These are phyloP conservation scores for grape (Vitis vinifera) DNA, from an alignment of 164 flowering plant species.

Conservation along the genomic window ASM3070453v1 NC_081810.1:16181001-16181500, in stretches of 20 bases:
- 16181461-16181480: not conserved
- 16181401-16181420: constrained; percentile 7
- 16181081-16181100: not conserved
- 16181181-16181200: constrained; percentile 61
- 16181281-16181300: constrained; percentile 72
- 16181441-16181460: not conserved
- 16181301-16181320: constrained; percentile 46
- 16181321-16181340: constrained; percentile 54
- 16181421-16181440: not conserved
- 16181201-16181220: constrained; percentile 29
- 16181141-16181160: constrained; percentile 45
- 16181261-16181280: constrained; percentile 50
- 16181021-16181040: too few species aligned
- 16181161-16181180: constrained; percentile 42
- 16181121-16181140: not conserved
- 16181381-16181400: constrained; percentile 32
- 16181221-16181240: constrained; percentile 30
- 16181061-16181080: not conserved
- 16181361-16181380: constrained; percentile 31
- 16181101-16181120: too few species aligned
- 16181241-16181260: constrained; percentile 62
- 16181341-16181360: constrained; percentile 61
- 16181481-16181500: constrained; percentile 5
- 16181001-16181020: too few species aligned
- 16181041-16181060: not conserved